phyloP scores from a whole-genome alignment of 352 stramenopile species.

The Globisporangium orthogonon region DNA sequence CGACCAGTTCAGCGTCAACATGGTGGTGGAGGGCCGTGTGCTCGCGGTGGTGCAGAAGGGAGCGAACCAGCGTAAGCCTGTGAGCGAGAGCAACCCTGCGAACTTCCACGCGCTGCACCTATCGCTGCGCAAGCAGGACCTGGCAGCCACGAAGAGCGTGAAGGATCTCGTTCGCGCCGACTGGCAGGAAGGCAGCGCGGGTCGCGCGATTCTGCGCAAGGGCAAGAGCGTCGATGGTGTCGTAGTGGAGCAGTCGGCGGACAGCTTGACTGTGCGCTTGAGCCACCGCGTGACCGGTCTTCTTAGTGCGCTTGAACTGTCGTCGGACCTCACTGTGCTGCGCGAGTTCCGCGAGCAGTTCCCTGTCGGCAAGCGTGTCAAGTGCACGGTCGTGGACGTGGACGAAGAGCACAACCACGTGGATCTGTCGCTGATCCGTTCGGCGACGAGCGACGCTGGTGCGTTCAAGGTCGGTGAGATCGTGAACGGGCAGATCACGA shows the following conservation, averaged over 20 bases:
- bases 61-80: slow-evolving; percentile 80
- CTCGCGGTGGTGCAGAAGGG: slow-evolving; percentile 67
- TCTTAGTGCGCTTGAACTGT: slow-evolving; percentile 60
- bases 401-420: slow-evolving; percentile 68
- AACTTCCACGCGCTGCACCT: slow-evolving; percentile 70
- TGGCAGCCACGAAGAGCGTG: slow-evolving; percentile 27
- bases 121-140: slow-evolving; percentile 56
- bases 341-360: slow-evolving; percentile 62
- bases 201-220: slow-evolving; percentile 52
- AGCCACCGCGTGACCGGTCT: slow-evolving; percentile 70
- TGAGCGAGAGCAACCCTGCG: slow-evolving; percentile 67
- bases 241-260: slow-evolving; percentile 51
- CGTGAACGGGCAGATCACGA: slow-evolving; percentile 69
- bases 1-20: slow-evolving; percentile 73
- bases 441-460: slow-evolving; percentile 16
- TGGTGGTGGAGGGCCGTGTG: slow-evolving; percentile 57
- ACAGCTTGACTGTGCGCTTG: slow-evolving; percentile 57
- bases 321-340: slow-evolving; percentile 47
- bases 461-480: slow-evolving; percentile 37
- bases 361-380: slow-evolving; percentile 69
- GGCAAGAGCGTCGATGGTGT: slow-evolving; percentile 62
- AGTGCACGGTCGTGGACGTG: slow-evolving; percentile 55
- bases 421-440: slow-evolving; percentile 64
- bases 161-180: slow-evolving; percentile 56
- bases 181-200: slow-evolving; percentile 67